phyloP scores from a whole-genome alignment of 495 filamentous ascomycete genomes.

The Paragyromitra xinjiangensis region DNA sequence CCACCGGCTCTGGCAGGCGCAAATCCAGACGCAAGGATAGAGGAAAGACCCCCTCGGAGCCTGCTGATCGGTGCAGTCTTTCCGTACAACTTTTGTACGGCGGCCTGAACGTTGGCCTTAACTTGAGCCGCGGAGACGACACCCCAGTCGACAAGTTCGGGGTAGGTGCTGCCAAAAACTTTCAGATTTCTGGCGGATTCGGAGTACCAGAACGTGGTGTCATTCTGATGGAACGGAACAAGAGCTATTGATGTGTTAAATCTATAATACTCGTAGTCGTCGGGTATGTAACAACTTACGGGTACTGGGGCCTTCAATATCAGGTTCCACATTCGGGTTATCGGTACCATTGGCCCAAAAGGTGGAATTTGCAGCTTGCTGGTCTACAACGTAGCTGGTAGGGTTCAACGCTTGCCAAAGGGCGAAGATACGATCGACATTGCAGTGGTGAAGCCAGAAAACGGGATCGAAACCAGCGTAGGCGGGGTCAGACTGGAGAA shows the following conservation, averaged over 20 bases:
- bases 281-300: constrained; percentile 22
- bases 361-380: constrained; percentile 30
- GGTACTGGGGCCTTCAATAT: constrained; percentile 38
- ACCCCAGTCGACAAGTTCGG: constrained; percentile 61
- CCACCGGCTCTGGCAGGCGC: constrained; percentile 27
- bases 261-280: neutral
- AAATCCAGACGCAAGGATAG: constrained; percentile 26
- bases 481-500: constrained; percentile 23
- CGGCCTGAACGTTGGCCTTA: constrained; percentile 54
- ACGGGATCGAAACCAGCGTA: constrained; percentile 70
- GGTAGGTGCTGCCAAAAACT: constrained; percentile 64
- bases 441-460: constrained; percentile 73
- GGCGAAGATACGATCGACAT: constrained; percentile 73
- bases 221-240: constrained; percentile 59
- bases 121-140: constrained; percentile 51
- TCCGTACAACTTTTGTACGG: constrained; percentile 60
- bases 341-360: constrained; percentile 46
- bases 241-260: constrained; percentile 43
- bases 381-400: constrained; percentile 43
- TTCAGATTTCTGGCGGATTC: constrained; percentile 52
- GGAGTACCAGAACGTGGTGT: constrained; percentile 57
- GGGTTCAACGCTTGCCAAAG: constrained; percentile 69
- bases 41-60: constrained; percentile 12
- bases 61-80: constrained; percentile 37
- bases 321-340: constrained; percentile 8